Evolutionary conservation across 768 basidiomycete species (phyloP).

Genomic region (Lentinus tigrinus): DNA sequence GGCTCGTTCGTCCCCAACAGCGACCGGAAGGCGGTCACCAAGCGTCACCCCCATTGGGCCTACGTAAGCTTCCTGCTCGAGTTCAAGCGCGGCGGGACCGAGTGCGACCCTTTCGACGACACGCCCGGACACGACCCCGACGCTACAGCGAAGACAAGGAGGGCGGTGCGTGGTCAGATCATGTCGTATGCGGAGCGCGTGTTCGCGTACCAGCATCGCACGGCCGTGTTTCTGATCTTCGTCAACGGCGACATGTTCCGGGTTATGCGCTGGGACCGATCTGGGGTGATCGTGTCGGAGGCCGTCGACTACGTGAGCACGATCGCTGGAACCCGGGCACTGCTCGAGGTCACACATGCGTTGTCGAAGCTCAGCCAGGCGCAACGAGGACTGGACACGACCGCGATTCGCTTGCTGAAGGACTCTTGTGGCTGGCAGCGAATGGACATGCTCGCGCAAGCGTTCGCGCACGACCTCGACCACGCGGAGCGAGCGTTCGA

Average conservation of each 20-base stretch:
- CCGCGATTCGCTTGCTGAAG: not conserved
- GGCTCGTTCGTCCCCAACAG: too few species aligned
- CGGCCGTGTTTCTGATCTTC: not conserved
- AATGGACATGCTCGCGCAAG: not conserved
- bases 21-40: too few species aligned
- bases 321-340: not conserved
- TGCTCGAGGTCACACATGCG: not conserved
- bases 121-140: not conserved
- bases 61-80: too few species aligned
- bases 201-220: conserved; percentile 1
- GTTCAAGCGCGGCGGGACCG: not conserved
- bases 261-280: not conserved
- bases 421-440: not conserved
- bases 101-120: not conserved
- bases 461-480: not conserved
- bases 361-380: not conserved
- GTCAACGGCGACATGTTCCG: not conserved
- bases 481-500: not conserved
- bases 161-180: not conserved
- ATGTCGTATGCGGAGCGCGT: not conserved
- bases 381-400: not conserved
- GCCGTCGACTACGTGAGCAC: not conserved
- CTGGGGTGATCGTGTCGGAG: not conserved
- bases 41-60: too few species aligned
- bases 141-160: not conserved